Evolutionary conservation across 2,329 filamentous ascomycete genomes (phyloP), one percentile per base, ranked within the genome.

Genomic region (Paraphaeosphaeria sporulosa): DNA sequence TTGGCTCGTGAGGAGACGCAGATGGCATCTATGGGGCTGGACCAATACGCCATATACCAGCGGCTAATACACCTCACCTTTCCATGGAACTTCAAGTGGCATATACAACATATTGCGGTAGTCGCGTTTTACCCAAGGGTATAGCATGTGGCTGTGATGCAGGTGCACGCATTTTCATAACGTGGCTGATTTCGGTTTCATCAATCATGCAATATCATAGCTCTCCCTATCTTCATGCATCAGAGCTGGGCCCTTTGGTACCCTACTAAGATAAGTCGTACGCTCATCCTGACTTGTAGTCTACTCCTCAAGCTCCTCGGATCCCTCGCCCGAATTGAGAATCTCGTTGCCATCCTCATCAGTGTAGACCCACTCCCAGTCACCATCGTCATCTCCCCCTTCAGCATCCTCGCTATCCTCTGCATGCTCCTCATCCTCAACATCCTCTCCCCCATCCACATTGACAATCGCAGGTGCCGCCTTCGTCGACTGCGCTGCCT

Each of bases 361-460:
- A 17, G 47, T 27, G 25, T 50, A 58, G 9, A 23, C 38, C n/a
- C 30, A 51, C 44, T 58, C 55, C 44, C 55, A 61, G 15, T 49
- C 55, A 23, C 34, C 23, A 27, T 46, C 48, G 15, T 57, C 57
- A n/a, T 25, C 49, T 0, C 30, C 50, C 36, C 19, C 12, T 36
- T 42, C 42, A 27, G 23, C 50, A 44, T 46, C 7, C 9, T 42
- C 42, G 12, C 17, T 42, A 15, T 48, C 47, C 49, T 55, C 42
- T 3, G 27, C 53, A 38, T 36, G 3, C 44, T 58, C 55, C 36
- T 47, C 57, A 15, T 48, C 55, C 12, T 43, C 23, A 36, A 32
- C 48, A 15, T 57, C 57, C 17, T 42, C 42, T n/a, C 36, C 50
- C 6, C 55, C 48, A 57, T 56, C 43, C 15, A 40, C 53, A 40